Percentiles rank a stretch among this genome's conserved stretches.
Evolutionary conservation across 805 yeast genomes (phyloP).

Genomic region (Starmerella apicola): DNA sequence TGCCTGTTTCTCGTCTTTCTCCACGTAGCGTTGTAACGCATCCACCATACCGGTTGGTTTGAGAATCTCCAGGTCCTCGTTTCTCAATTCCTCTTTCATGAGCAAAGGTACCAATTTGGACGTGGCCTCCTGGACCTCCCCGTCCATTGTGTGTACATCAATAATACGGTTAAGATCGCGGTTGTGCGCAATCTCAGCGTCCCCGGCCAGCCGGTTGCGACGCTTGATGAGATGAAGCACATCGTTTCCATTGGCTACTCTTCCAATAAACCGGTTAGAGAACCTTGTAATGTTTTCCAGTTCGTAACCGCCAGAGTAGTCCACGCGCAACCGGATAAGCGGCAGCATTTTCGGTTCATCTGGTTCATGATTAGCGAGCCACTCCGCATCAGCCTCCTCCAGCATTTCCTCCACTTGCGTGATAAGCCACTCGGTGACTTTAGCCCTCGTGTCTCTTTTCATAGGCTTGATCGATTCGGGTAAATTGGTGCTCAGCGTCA

Average conservation of each 20-base stretch:
- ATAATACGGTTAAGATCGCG: neutral
- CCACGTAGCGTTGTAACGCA: slow-evolving; percentile 60
- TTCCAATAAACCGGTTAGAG: slow-evolving; percentile 80
- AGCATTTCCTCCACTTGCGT: slow-evolving; percentile 59
- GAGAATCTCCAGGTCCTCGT: slow-evolving; percentile 53
- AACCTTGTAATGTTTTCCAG: slow-evolving; percentile 84
- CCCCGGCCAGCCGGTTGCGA: neutral
- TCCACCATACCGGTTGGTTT: slow-evolving; percentile 63
- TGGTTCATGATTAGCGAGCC: slow-evolving; percentile 29
- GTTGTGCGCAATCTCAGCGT: neutral
- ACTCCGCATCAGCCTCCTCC: slow-evolving; percentile 41
- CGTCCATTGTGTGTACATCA: neutral
- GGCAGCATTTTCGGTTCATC: slow-evolving; percentile 56
- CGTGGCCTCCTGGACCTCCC: neutral
- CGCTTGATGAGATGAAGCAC: slow-evolving; percentile 56
- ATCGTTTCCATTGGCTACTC: slow-evolving; percentile 83
- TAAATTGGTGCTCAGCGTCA: slow-evolving; percentile 37
- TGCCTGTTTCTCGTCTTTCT: slow-evolving; percentile 69
- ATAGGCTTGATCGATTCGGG: slow-evolving; percentile 38
- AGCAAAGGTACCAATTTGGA: slow-evolving; percentile 28
- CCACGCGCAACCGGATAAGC: slow-evolving; percentile 67
- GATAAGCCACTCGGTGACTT: slow-evolving; percentile 48
- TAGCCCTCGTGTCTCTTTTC: slow-evolving; percentile 26
- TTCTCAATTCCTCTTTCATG: slow-evolving; percentile 49
- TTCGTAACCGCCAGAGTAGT: slow-evolving; percentile 81